phyloP scores from a whole-genome alignment of 1,284 basidiomycete species.

The Porodaedalea pini region DNA sequence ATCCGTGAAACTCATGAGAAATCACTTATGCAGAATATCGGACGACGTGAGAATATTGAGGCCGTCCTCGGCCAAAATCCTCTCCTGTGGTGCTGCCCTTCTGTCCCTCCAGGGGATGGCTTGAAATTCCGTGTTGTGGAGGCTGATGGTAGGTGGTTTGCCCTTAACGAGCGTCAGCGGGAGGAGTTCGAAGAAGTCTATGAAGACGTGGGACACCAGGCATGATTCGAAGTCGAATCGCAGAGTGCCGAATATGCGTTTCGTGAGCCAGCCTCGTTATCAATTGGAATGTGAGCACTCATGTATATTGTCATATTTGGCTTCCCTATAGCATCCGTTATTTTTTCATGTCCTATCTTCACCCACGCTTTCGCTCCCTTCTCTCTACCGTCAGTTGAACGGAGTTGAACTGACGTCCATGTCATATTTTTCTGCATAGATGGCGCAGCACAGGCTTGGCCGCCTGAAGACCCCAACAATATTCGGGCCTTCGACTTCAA shows the following conservation, averaged over 20 bases:
- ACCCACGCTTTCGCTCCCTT: neutral
- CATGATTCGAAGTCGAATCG: neutral
- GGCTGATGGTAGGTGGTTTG: slow-evolving; percentile 76
- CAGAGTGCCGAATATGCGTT: neutral
- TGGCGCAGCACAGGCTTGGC: slow-evolving; percentile 13
- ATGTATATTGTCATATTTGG: slow-evolving; percentile 5
- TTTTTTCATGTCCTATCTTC: slow-evolving; percentile 9
- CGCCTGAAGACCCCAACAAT: slow-evolving; percentile 17
- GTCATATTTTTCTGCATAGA: slow-evolving; percentile 5
- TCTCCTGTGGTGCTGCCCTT: slow-evolving; percentile 82
- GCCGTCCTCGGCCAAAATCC: slow-evolving; percentile 75
- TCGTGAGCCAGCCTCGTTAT: slow-evolving; percentile 24
- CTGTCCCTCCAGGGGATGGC: slow-evolving; percentile 64
- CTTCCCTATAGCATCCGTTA: neutral
- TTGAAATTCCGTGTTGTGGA: slow-evolving; percentile 71
- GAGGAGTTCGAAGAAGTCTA: slow-evolving; percentile 15
- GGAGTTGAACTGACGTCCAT: neutral
- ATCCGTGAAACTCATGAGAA: neutral
- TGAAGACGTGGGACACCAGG: slow-evolving; percentile 22
- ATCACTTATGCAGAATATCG: slow-evolving; percentile 62
- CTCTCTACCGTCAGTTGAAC: neutral
- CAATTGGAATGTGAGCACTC: slow-evolving; percentile 28
- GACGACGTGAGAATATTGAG: slow-evolving; percentile 65
- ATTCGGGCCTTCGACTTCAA: slow-evolving; percentile 5
- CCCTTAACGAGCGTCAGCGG: slow-evolving; percentile 30